Evolutionary conservation across 2,329 filamentous ascomycete species (phyloP), one percentile per base, ranked within the genome.

Genomic region (Davidsoniella australis): DNA sequence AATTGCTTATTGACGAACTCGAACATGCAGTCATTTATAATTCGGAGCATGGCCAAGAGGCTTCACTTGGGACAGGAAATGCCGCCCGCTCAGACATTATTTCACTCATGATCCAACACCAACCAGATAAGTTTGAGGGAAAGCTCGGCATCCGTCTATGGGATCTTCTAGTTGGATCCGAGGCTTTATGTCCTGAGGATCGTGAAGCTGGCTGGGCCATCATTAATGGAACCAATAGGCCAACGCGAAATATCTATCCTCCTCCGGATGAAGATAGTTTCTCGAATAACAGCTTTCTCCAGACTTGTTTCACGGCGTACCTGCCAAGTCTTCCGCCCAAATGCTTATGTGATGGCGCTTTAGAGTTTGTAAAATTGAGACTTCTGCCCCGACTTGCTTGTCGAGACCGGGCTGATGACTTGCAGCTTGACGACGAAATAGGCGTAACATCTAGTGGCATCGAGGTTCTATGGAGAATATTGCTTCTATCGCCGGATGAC

Each of bases 391-490:
- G 71, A 38, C 63, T 76, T 4, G 37, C 47, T 10, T 26, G 33
- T n/a, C 40, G 36, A 16, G 67, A 68, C 33, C 65, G 70, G 33
- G 56, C 58, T 5, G 58, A 60, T 20, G 66, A 66, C 18, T 66
- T 71, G 45, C 58, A 69, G 17, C 62, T 77, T 18, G 70, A 75
- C 49, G 71, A 75, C 42, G 66, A 70, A 6, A 64, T 68, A n/a
- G 64, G 68, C 9, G 59, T 75, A 24, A 66, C 72, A 55, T 72
- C 68, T 53, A 73, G 63, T 55, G 75, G 66, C 23, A 68, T 74
- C 41, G 82, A 91, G 56, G 73, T 87, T 51, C 67, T 94, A n/a
- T 94, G 88, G 88, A 76, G 78, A 20, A 76, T 94, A 57, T 77
- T 89, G 33, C 66, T 94, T 48, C 79, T 75, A 14, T 78, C 83